These are phyloP conservation scores for Paecilomyces fulvus DNA, from an alignment of 2,329 filamentous ascomycete species.

Conservation along the genomic window DNA sequence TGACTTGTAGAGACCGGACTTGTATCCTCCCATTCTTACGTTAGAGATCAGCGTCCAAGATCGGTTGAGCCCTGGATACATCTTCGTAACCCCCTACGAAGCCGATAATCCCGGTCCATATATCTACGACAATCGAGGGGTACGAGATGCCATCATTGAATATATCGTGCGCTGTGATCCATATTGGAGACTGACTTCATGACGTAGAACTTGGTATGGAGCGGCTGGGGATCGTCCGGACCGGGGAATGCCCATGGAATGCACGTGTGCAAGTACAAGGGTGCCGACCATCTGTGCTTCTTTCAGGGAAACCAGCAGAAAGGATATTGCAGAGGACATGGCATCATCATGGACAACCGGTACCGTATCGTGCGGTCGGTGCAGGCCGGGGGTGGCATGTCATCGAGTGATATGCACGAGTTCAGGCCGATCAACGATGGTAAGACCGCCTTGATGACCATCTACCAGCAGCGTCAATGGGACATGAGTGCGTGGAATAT, in stretches of 20 bases:
- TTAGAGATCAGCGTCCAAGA: slow-evolving; percentile 20
- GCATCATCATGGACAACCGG: slow-evolving; percentile 43
- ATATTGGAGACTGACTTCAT: slow-evolving; percentile 7
- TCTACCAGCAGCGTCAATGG: slow-evolving; percentile 36
- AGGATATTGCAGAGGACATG: slow-evolving; percentile 45
- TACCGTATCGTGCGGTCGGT: slow-evolving; percentile 44
- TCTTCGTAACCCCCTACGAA: slow-evolving; percentile 44
- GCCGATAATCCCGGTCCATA: slow-evolving; percentile 42
- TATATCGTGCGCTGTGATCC: background rate
- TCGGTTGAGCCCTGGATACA: slow-evolving; percentile 39
- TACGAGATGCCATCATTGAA: slow-evolving; percentile 11
- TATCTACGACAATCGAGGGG: slow-evolving; percentile 44
- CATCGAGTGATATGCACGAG: slow-evolving; percentile 45
- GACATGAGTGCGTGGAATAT: slow-evolving; percentile 40
- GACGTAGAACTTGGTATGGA: slow-evolving; percentile 42
- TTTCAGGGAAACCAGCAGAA: slow-evolving; percentile 45
- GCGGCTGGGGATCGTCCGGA: slow-evolving; percentile 41
- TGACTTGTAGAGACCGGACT: slow-evolving; percentile 27
- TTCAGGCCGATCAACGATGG: slow-evolving; percentile 41
- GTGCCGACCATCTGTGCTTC: slow-evolving; percentile 43
- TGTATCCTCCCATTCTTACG: slow-evolving; percentile 27
- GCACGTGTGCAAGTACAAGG: slow-evolving; percentile 42
- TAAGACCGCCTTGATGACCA: slow-evolving; percentile 31
- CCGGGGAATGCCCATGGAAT: slow-evolving; percentile 42
- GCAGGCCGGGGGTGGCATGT: slow-evolving; percentile 30